Conservation (phyloP, 2,329 filamentous ascomycete species). For the Pleoardoris graminearum region DNA sequence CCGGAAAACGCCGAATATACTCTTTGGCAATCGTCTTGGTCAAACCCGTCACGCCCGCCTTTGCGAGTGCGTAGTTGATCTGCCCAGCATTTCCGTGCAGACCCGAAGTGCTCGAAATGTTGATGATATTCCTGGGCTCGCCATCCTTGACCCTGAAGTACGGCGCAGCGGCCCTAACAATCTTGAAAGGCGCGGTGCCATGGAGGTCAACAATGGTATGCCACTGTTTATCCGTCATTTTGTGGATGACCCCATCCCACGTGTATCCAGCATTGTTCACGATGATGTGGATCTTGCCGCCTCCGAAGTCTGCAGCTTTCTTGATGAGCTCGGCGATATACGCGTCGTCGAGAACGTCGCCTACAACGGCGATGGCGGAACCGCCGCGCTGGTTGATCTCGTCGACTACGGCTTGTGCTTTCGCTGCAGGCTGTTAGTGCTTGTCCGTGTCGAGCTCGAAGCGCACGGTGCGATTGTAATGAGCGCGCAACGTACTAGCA, state of each 20-base stretch:
- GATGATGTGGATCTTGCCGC: slow-evolving; percentile 86
- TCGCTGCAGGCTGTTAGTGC: slow-evolving; percentile 55
- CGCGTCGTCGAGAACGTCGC: slow-evolving; percentile 72
- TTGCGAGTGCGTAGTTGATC: slow-evolving; percentile 83
- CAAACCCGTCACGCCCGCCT: slow-evolving; percentile 79
- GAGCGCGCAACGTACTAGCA: slow-evolving; percentile 51
- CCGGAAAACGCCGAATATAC: slow-evolving; percentile 25
- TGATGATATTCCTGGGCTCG: slow-evolving; percentile 76
- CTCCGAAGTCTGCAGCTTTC: slow-evolving; percentile 76
- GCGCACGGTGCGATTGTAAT: neutral
- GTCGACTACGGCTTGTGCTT: slow-evolving; percentile 69
- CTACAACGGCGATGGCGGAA: slow-evolving; percentile 71
- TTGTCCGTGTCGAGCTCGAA: neutral
- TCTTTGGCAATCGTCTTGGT: slow-evolving; percentile 90
- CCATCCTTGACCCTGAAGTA: slow-evolving; percentile 88
- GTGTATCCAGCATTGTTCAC: slow-evolving; percentile 93
- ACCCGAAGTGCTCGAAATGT: slow-evolving; percentile 80
- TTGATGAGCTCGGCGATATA: slow-evolving; percentile 75
- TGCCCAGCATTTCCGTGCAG: slow-evolving; percentile 89
- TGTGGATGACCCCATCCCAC: slow-evolving; percentile 91
- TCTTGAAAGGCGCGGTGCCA: slow-evolving; percentile 82
- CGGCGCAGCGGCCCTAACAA: slow-evolving; percentile 75
- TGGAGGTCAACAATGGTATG: slow-evolving; percentile 84
- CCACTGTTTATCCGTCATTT: slow-evolving; percentile 91
- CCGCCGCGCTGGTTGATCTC: slow-evolving; percentile 69